phyloP scores from a whole-genome alignment of 164 flowering plant species.

The Vitis amurensis region DNA sequence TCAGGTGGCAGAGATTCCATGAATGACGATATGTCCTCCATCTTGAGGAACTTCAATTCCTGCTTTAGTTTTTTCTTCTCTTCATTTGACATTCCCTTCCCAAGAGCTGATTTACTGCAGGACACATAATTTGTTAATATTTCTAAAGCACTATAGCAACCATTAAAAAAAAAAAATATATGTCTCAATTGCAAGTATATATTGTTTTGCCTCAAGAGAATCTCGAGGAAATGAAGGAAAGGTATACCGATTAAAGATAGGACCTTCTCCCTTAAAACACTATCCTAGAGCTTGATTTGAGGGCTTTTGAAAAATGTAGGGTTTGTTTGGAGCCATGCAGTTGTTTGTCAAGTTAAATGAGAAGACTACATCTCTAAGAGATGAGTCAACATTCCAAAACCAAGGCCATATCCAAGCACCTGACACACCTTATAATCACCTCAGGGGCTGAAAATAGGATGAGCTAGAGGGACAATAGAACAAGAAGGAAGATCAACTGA shows the following conservation, averaged over 20 bases:
- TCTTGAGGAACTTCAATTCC: slow-evolving; percentile 60
- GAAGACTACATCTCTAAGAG: too few relatives aligned
- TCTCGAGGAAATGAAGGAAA: background rate
- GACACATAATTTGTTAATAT: background rate
- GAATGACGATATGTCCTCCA: slow-evolving; percentile 83
- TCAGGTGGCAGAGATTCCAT: slow-evolving; percentile 93
- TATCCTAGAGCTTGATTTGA: too few relatives aligned
- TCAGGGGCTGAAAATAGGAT: too few relatives aligned
- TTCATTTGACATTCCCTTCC: slow-evolving; percentile 70
- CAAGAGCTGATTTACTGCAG: slow-evolving; percentile 70
- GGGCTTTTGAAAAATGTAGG: background rate
- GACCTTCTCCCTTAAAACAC: too few relatives aligned
- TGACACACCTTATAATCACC: too few relatives aligned
- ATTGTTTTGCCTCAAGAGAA: background rate
- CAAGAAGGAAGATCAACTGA: too few relatives aligned
- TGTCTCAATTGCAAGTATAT: background rate
- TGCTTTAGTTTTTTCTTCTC: slow-evolving; percentile 61
- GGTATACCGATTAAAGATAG: background rate
- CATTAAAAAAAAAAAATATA: background rate
- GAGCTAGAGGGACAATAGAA: too few relatives aligned
- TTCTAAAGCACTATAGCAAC: background rate
- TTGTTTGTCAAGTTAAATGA: too few relatives aligned
- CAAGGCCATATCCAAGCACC: too few relatives aligned
- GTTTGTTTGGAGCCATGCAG: background rate
- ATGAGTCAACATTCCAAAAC: too few relatives aligned